phyloP scores from a whole-genome alignment of 2,329 filamentous ascomycete species.

The Epichloe elymi region DNA sequence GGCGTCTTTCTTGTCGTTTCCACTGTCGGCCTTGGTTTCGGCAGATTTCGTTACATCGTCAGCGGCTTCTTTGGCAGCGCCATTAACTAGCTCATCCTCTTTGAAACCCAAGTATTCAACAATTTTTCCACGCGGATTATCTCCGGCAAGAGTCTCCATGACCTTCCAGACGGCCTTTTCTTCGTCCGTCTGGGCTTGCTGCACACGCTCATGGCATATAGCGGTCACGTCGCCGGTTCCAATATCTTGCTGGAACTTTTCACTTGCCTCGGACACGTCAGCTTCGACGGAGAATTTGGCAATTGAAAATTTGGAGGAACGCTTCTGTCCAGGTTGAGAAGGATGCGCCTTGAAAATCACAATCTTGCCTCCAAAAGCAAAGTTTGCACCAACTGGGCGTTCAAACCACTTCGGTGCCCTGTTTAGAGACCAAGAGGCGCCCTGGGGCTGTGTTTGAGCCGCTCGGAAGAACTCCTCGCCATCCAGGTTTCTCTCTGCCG shows the following conservation, averaged over 20 bases:
- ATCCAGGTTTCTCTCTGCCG: constrained; percentile 58
- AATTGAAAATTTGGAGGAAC: constrained; percentile 67
- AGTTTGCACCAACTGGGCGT: constrained; percentile 71
- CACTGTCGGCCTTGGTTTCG: constrained; percentile 20
- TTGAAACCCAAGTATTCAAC: constrained; percentile 84
- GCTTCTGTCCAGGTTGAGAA: constrained; percentile 46
- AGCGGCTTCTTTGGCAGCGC: constrained; percentile 23
- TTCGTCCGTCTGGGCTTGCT: constrained; percentile 66
- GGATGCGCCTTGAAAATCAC: constrained; percentile 56
- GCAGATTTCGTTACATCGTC: constrained; percentile 14
- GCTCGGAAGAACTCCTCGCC: constrained; percentile 95
- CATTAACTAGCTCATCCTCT: constrained; percentile 41
- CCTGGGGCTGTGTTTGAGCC: constrained; percentile 83
- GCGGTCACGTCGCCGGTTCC: constrained; percentile 61
- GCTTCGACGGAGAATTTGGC: constrained; percentile 82
- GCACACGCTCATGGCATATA: constrained; percentile 70
- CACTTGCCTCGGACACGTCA: constrained; percentile 68
- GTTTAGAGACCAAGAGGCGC: constrained; percentile 71
- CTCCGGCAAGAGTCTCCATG: constrained; percentile 74
- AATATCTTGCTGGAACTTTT: constrained; percentile 76
- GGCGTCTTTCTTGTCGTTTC: constrained; percentile 42
- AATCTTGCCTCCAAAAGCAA: constrained; percentile 91
- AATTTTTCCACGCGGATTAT: constrained; percentile 75
- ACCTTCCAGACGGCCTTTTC: constrained; percentile 96
- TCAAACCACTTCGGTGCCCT: constrained; percentile 88